Conservation (phyloP, 2,329 filamentous ascomycete species). For the Lasiodiplodia sp. region DNA sequence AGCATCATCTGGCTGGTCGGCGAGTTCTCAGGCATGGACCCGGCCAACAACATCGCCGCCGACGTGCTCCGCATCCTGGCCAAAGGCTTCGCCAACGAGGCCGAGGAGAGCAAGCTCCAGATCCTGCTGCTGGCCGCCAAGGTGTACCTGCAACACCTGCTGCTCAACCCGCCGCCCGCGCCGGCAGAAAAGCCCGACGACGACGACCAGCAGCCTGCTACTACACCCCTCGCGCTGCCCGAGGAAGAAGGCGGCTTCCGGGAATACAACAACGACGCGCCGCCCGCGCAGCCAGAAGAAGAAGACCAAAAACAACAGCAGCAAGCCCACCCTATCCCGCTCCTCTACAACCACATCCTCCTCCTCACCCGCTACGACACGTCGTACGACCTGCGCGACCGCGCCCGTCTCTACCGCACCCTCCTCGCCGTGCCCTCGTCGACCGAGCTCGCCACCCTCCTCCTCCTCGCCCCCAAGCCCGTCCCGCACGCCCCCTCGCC, state of each 20-base stretch:
- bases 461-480: conserved; percentile 92
- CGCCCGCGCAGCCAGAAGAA: conserved; percentile 32
- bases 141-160: conserved; percentile 89
- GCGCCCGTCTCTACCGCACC: conserved; percentile 85
- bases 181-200: background rate
- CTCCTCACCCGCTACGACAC: conserved; percentile 90
- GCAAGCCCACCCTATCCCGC: conserved; percentile 70
- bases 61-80: conserved; percentile 89
- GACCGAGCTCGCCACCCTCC: conserved; percentile 84
- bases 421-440: conserved; percentile 77
- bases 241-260: conserved; percentile 27
- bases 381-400: conserved; percentile 93
- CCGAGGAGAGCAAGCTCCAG: conserved; percentile 86
- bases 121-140: conserved; percentile 95
- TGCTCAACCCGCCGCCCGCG: conserved; percentile 59
- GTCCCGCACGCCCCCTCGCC: conserved; percentile 90
- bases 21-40: conserved; percentile 83
- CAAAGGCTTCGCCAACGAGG: conserved; percentile 83
- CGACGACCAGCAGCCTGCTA: conserved; percentile 24
- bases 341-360: conserved; percentile 84
- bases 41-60: conserved; percentile 87
- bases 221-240: conserved; percentile 8
- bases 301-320: conserved; percentile 27
- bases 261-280: conserved; percentile 37
- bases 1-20: conserved; percentile 98